These are phyloP conservation scores for Elasticomyces elasticus DNA, from an alignment of 495 filamentous ascomycete species.

Conservation along the genomic window DNA sequence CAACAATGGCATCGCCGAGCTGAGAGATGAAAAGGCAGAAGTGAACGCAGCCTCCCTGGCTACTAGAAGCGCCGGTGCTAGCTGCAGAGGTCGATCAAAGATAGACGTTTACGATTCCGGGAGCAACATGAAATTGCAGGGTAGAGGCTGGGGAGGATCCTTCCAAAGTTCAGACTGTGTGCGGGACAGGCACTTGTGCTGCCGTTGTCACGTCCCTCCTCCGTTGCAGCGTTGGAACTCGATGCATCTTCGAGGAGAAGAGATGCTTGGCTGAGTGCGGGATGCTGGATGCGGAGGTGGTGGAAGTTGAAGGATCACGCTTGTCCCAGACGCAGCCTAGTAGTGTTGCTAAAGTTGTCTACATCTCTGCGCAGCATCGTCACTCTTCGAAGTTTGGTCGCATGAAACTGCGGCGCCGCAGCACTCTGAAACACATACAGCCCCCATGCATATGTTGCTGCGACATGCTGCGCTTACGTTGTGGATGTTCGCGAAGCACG, in stretches of 20 bases:
- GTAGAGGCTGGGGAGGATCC: background rate
- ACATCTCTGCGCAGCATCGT: too few species aligned
- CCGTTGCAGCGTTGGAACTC: background rate
- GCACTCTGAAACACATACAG: background rate
- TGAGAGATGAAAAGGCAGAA: background rate
- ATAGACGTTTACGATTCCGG: background rate
- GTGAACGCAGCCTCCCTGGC: background rate
- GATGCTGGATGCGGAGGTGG: background rate
- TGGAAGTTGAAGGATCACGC: background rate
- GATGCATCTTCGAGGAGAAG: background rate
- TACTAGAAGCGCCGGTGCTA: background rate
- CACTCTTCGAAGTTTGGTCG: too few species aligned
- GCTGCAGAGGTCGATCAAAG: conserved; percentile 7
- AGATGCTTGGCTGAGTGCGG: background rate
- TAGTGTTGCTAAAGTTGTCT: too few species aligned
- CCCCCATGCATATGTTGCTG: too few species aligned
- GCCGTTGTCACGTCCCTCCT: background rate
- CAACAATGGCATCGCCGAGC: background rate
- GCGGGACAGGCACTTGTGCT: too few species aligned
- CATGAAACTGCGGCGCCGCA: background rate
- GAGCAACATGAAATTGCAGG: background rate
- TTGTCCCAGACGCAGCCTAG: too few species aligned
- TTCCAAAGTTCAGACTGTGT: too few species aligned
- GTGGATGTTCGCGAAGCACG: too few species aligned
- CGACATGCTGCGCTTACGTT: too few species aligned